These are phyloP conservation scores for Amylocarpus encephaloides DNA, from an alignment of 2,329 filamentous ascomycete genomes.

Conservation along the genomic window DNA sequence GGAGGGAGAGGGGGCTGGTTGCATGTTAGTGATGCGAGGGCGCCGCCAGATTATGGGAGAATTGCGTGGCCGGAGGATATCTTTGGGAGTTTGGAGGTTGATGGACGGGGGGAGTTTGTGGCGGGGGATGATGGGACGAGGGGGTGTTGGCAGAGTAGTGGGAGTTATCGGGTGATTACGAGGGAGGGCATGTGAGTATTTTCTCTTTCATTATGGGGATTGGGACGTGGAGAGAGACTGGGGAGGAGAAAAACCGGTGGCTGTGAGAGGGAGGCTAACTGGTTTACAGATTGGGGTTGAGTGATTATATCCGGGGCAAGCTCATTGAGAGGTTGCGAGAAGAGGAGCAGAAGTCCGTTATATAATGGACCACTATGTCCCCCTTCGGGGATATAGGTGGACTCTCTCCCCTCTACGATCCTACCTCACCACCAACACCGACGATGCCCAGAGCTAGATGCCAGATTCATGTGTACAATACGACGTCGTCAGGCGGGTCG, in stretches of 20 bases:
- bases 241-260: not conserved
- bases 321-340: constrained; percentile 46
- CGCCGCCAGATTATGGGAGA: constrained; percentile 59
- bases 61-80: constrained; percentile 68
- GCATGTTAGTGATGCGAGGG: constrained; percentile 57
- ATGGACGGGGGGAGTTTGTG: constrained; percentile 50
- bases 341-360: constrained; percentile 39
- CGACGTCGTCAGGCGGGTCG: too few species aligned
- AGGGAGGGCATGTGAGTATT: constrained; percentile 60
- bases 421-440: not conserved
- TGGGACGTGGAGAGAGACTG: too few species aligned
- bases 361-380: not conserved
- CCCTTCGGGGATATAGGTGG: too few species aligned
- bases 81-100: constrained; percentile 60
- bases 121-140: constrained; percentile 24
- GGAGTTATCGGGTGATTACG: constrained; percentile 58
- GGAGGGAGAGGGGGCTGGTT: constrained; percentile 56
- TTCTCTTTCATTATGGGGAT: not conserved
- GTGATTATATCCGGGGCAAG: constrained; percentile 48
- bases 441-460: too few species aligned
- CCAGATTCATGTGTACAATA: too few species aligned
- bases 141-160: constrained; percentile 52
- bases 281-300: constrained; percentile 44
- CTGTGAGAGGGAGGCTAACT: constrained; percentile 19
- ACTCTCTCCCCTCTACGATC: too few species aligned